A percentile compares a stretch with the other conserved stretches of the same genome.
phyloP scores from a whole-genome alignment of 148 eudicot genomes.

The Drosera capensis region DNA sequence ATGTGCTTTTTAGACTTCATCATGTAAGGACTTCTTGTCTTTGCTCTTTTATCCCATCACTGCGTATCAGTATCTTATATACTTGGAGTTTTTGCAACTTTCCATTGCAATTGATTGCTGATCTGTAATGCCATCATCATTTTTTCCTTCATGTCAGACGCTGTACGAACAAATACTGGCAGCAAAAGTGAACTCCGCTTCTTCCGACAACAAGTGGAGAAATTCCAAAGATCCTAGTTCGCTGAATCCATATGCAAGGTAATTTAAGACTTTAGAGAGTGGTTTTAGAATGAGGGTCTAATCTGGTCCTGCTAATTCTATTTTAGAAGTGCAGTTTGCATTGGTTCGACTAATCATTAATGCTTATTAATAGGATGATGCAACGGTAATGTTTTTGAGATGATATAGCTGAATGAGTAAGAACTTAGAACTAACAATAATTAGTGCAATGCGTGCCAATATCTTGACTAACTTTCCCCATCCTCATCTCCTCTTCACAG shows the following conservation, averaged over 20 bases:
- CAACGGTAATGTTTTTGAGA: no score
- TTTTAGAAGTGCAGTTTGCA: no score
- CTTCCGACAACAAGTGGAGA: slow-evolving; percentile 48
- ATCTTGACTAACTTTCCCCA: no score
- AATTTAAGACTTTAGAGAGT: no score
- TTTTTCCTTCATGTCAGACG: slow-evolving; percentile 21
- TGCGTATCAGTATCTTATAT: background rate
- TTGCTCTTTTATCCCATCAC: background rate
- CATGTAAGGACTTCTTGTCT: slow-evolving; percentile 26
- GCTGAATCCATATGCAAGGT: slow-evolving; percentile 68
- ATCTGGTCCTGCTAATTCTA: no score
- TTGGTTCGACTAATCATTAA: background rate
- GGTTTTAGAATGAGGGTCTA: no score
- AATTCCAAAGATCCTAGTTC: slow-evolving; percentile 37
- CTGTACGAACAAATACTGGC: slow-evolving; percentile 64
- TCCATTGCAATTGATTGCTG: background rate
- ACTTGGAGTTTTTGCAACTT: background rate
- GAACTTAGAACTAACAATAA: no score
- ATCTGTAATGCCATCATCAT: background rate
- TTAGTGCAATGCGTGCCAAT: no score
- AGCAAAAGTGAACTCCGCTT: slow-evolving; percentile 45
- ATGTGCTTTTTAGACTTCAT: slow-evolving; percentile 77
- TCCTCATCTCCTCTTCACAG: no score
- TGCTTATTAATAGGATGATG: background rate
- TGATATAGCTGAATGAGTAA: no score